Evolutionary conservation across 106 monocot genomes (phyloP).

Genomic region (Vanilla planifolia): DNA sequence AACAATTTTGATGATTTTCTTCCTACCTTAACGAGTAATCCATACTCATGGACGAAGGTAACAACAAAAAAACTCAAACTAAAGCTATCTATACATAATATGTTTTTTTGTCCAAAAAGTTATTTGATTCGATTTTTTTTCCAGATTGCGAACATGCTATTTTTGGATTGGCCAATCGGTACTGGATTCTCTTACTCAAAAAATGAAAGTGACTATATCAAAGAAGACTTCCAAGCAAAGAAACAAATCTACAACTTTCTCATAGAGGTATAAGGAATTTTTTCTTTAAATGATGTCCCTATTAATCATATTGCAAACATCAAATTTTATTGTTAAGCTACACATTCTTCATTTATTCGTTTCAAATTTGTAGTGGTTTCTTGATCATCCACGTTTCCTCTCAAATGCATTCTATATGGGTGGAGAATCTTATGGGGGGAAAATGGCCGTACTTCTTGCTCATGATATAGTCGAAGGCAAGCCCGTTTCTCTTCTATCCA

Average conservation of each 20-base stretch:
- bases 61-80: not conserved
- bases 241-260: not conserved
- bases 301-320: too few species aligned
- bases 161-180: constrained; percentile 8
- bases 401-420: constrained; percentile 58
- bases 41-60: constrained; percentile 4
- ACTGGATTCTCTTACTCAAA: constrained; percentile 8
- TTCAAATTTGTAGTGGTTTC: constrained; percentile 39
- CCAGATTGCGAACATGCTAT: constrained; percentile 9
- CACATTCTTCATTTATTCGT: not conserved
- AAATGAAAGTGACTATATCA: not conserved
- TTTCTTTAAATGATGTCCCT: too few species aligned
- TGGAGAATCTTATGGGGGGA: constrained; percentile 75
- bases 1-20: constrained; percentile 3
- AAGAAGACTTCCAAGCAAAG: not conserved
- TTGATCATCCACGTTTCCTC: constrained; percentile 44
- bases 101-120: not conserved
- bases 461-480: constrained; percentile 18
- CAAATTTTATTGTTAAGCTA: too few species aligned
- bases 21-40: constrained; percentile 1
- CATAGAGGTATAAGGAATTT: not conserved
- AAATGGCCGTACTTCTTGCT: constrained; percentile 13
- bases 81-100: not conserved
- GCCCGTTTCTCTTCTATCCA: too few species aligned
- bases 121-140: not conserved